Evolutionary conservation across 768 basidiomycete species (phyloP).

Genomic region (Boletus sp.): DNA sequence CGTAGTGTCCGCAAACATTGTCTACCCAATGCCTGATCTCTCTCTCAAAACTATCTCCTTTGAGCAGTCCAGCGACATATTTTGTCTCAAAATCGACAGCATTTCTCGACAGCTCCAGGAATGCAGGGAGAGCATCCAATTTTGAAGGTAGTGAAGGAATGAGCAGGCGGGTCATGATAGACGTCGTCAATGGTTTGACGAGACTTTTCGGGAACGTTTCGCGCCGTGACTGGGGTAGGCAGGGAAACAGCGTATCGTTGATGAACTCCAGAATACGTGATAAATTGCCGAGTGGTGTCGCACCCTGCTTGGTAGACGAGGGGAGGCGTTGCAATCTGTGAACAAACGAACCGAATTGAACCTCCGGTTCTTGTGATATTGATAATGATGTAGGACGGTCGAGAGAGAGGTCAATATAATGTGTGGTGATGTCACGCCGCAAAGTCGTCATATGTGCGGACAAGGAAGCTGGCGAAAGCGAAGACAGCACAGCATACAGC

Average conservation of each 20-base stretch:
- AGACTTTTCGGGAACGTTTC: constrained; percentile 55
- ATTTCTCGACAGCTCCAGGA: constrained; percentile 53
- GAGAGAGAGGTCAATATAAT: constrained; percentile 60
- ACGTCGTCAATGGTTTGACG: constrained; percentile 55
- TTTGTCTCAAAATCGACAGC: constrained; percentile 67
- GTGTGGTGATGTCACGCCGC: constrained; percentile 59
- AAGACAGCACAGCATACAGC: constrained; percentile 55
- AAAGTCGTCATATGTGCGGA: constrained; percentile 56
- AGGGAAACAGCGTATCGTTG: constrained; percentile 51
- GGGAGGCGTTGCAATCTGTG: constrained; percentile 50
- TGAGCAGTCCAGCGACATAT: constrained; percentile 49
- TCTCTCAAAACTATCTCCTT: constrained; percentile 45
- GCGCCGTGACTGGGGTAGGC: constrained; percentile 48
- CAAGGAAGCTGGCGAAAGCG: constrained; percentile 55
- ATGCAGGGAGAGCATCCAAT: constrained; percentile 56
- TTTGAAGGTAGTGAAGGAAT: constrained; percentile 69
- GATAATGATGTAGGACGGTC: constrained; percentile 49
- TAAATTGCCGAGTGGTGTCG: constrained; percentile 50
- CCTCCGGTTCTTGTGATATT: constrained; percentile 33
- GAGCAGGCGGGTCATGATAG: constrained; percentile 65
- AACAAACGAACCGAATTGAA: constrained; percentile 33
- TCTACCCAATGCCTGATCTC: constrained; percentile 69
- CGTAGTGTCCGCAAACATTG: constrained; percentile 71
- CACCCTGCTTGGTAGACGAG: constrained; percentile 39
- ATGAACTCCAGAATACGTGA: constrained; percentile 63